Base-by-base conservation (phyloP, 805 yeast species). In the Zygoascus flipseniorum region DNA sequence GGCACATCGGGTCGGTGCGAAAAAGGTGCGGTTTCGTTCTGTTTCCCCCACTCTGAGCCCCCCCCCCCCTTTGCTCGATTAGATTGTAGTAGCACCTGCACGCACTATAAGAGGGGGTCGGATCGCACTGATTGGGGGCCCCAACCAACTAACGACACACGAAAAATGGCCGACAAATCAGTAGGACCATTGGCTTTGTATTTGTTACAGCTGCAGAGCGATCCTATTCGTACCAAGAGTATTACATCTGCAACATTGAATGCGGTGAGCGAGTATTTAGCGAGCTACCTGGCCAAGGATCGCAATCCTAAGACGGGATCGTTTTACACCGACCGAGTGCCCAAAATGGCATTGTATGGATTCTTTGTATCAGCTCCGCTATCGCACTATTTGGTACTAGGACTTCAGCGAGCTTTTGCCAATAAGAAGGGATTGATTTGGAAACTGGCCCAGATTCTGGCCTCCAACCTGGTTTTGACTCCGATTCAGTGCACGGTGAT, bases 321-420 rank as follows among this genome's bases (percentile, higher is more conserved):
- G 6, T 69, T 65, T 56, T 47, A 68, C 43, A 60, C 71, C 18
- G 48, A 68, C 8, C 65, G 74, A 44, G 68, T 70, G 50, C 65
- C 65, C 47, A 62, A 66, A 53, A 70, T 70, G 73, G 72, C 70
- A 1, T 58, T 68, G 9, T 71, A 68, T 56, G 74, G 74, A 13
- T 58, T 64, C 42, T 57, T 67, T 35, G 63, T 71, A 10, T 60
- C 68, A 1, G 73, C 72, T 1, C 74, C 74, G 8, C 56, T 70
- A 47, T 62, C 70, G 20, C 74, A 71, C 59, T 65, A 64, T 52
- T 65, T 71, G 16, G 58, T 66, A 2, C 57, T 58, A 31, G 53
- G 57, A 6, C 62, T 69, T 32, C 72, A 71, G 59, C 54, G 57
- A n/a, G 67, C 68, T 13, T 71, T 71, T 64, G 47, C 59, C 48